Evolutionary conservation across 164 flowering plant genomes (phyloP), one percentile per base, ranked within the genome.

Genomic region (Cinnamomum micranthum): DNA sequence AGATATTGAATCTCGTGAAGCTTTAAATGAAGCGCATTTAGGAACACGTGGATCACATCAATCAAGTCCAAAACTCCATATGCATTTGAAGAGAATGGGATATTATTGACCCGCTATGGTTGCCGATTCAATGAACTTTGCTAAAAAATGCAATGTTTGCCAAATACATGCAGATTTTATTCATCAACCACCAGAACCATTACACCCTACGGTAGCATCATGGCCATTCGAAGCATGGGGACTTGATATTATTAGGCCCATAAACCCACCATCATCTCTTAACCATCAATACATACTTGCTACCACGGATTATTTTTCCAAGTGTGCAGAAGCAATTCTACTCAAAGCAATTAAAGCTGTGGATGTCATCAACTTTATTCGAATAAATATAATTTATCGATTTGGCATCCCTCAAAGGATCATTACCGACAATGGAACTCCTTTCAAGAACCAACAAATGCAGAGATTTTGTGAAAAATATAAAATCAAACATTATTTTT

Each of bases 101-200:
- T 31, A 27, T 24, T 68, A 27, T 68, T 68, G 47, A 51, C 71
- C 71, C 4, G 33, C 71, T 28, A 68, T 68, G 19, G 41, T 33
- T 33, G 41, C 41, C 6, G 41, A 6, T 6, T 33, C 6, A 6
- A 33, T 33, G 41, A 19, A 11, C 12, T n/a, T n/a, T 64, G 71
- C 51, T n/a, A 68, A 68, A 33, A 10, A 31, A 7, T 68, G 71
- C 2, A 19, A 31, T 11, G 11, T 28, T 17, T 68, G 2, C 50
- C 50, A 68, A 11, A 27, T 68, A 27, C 71, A 68, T 68, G 71
- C 9, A 31, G 71, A 68, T 15, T 68, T 68, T 41, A 31, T 68
- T 25, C 71, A 68, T 33, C n/a, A 31, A 41, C n/a, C 71, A 7
- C 50, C 22, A 9, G 71, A 68, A 68, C 51, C 71, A 7, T 68